Evolutionary conservation across 495 filamentous ascomycete species (phyloP), one percentile per base, ranked within the genome.

Genomic region (Talaromyces ruber): DNA sequence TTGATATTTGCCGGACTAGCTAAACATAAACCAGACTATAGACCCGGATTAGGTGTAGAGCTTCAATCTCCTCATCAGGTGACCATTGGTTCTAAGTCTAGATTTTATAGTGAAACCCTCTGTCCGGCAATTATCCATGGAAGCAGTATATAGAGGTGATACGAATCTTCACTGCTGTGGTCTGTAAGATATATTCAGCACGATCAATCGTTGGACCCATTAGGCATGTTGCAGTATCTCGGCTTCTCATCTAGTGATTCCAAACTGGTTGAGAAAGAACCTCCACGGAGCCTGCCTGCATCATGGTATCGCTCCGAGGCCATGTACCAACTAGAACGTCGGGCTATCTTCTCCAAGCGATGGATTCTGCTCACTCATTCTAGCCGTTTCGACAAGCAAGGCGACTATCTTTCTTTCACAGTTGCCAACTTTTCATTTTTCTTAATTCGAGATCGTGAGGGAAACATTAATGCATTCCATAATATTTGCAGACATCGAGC

Each of bases 151-250:
- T 39, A 39, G 30, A 12, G 14, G 34, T 39, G 8, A 9, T 14
- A 39, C 14, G 16, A 39, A 14, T 14, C 1, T 39, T 39, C 14
- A 16, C 34, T 16, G 14, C 34, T 39, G 34, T 16, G 28, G 28
- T 29, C 28, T 29, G 34, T 39, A 16, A 39, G 12, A 39, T n/a
- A 39, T 39, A 37, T 7, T 14, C 14, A 37, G 9, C 32, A 39
- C 34, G 34, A 39, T 16, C 16, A 39, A 9, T 16, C 34, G 16
- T 16, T 4, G 14, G 34, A n/a, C 14, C 34, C 21, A 47, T 22
- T 8, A n/a, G 16, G 21, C 4, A 63, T 85, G 88, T 64, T 85
- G 85, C 53, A 88, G 82, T 82, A 82, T 83, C 66, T 72, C 72
- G 61, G 64, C 68, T 25, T 74, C 75, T 59, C 83, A 85, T 30